Conservation (phyloP, 306 rosid species). For the Lathyrus sativus region DNA sequence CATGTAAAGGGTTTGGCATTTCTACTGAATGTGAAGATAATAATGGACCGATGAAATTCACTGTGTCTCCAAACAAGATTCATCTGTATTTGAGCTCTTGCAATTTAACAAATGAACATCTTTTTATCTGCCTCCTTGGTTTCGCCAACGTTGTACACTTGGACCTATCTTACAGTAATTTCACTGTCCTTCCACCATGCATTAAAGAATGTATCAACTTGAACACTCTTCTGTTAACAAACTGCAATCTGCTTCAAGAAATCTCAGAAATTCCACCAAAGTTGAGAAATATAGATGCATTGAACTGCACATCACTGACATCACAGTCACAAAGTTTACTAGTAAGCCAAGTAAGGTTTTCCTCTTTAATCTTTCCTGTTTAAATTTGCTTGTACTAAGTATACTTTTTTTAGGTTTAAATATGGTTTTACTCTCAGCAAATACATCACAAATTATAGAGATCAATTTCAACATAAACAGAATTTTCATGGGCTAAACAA, state of each 20-base stretch:
- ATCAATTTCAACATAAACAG: too few species aligned
- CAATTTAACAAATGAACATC: neutral
- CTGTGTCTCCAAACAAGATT: conserved; percentile 4
- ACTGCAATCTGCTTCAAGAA: conserved; percentile 1
- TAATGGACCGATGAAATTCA: neutral
- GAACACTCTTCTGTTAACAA: conserved; percentile 2
- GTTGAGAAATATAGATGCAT: neutral
- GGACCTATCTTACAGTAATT: neutral
- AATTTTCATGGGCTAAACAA: too few species aligned
- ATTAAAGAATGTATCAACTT: conserved; percentile 11
- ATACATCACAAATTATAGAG: too few species aligned
- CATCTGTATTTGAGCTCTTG: neutral
- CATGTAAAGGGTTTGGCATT: neutral
- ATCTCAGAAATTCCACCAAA: neutral
- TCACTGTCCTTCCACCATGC: neutral
- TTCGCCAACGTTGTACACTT: neutral
- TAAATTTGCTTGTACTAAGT: too few species aligned
- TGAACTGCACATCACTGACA: conserved; percentile 12
- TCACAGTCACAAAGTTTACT: conserved; percentile 5
- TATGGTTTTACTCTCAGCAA: too few species aligned
- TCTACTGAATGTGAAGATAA: neutral
- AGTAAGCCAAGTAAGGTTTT: neutral
- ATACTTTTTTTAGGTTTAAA: too few species aligned
- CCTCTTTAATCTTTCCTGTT: neutral
- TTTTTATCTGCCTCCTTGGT: neutral